Conservation (phyloP, 495 filamentous ascomycete genomes). For the Aspergillus homomorphus region DNA sequence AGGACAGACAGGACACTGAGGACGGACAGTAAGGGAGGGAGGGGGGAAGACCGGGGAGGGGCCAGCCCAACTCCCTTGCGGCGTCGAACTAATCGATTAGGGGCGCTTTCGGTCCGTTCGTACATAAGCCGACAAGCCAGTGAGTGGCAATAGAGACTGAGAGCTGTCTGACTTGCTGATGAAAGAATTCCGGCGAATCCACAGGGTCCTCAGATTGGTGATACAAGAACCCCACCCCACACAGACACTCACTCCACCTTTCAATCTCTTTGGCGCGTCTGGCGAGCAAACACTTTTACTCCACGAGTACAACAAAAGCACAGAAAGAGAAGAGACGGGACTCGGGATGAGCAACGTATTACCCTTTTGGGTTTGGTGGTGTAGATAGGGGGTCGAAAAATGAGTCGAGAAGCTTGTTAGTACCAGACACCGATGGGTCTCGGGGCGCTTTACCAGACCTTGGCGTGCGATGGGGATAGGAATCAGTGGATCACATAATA, state of each 20-base stretch:
- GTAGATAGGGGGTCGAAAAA: not conserved
- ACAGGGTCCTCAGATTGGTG: slow-evolving; percentile 2
- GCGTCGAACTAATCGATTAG: slow-evolving; percentile 12
- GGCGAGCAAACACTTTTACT: not conserved
- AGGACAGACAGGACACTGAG: not conserved
- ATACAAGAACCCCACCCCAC: slow-evolving; percentile 6
- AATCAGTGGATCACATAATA: too few species aligned
- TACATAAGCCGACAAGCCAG: slow-evolving; percentile 11
- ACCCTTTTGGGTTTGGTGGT: slow-evolving; percentile 6
- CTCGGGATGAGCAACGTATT: slow-evolving; percentile 1
- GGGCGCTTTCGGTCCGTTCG: slow-evolving; percentile 16
- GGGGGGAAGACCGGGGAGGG: slow-evolving; percentile 4
- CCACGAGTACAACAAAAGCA: not conserved
- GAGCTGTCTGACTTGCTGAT: slow-evolving; percentile 1
- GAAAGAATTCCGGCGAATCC: not conserved
- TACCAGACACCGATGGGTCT: not conserved
- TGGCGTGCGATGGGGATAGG: not conserved
- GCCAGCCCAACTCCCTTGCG: slow-evolving; percentile 4
- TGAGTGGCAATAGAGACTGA: slow-evolving; percentile 6
- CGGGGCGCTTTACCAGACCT: not conserved
- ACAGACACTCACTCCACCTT: not conserved
- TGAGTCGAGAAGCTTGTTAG: slow-evolving; percentile 14
- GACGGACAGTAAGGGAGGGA: slow-evolving; percentile 1
- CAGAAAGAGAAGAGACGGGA: too few species aligned
- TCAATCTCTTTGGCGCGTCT: not conserved